These are phyloP conservation scores for Pouteria glomerata DNA, from an alignment of 148 eudicot genomes.

Conservation along the genomic window DNA sequence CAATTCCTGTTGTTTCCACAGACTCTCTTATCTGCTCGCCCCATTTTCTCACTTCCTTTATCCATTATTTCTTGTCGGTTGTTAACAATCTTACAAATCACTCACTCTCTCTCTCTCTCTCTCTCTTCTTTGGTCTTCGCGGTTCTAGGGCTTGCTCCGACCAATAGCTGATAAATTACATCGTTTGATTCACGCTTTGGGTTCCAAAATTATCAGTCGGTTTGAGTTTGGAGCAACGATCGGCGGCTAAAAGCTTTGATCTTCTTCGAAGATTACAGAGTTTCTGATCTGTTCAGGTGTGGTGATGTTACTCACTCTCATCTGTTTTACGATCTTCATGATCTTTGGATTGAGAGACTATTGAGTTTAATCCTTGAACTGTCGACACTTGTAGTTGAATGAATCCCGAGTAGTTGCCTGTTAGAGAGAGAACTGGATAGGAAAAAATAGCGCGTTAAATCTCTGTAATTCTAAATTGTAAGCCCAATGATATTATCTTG, in stretches of 20 bases:
- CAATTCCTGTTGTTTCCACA: too few relatives aligned
- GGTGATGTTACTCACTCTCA: neutral
- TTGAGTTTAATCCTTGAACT: neutral
- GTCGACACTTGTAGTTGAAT: too few relatives aligned
- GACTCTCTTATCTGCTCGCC: too few relatives aligned
- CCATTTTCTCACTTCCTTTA: neutral
- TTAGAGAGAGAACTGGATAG: too few relatives aligned
- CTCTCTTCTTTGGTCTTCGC: neutral
- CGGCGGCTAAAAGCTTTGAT: conserved; percentile 10
- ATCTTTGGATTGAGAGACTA: neutral
- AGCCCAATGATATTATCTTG: too few relatives aligned
- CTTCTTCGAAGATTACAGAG: neutral
- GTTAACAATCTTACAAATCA: neutral
- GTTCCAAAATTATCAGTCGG: neutral
- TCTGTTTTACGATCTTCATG: neutral
- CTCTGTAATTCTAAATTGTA: too few relatives aligned
- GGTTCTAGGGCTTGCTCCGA: neutral
- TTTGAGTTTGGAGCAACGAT: neutral
- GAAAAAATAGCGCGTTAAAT: too few relatives aligned
- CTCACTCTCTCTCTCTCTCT: neutral
- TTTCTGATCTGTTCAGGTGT: neutral
- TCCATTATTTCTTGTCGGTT: neutral
- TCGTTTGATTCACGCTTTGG: neutral
- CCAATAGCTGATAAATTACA: neutral
- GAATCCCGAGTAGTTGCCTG: too few relatives aligned